These are phyloP conservation scores for Komagataella ulmi DNA, from an alignment of 805 yeast genomes.

Conservation along the genomic window DNA sequence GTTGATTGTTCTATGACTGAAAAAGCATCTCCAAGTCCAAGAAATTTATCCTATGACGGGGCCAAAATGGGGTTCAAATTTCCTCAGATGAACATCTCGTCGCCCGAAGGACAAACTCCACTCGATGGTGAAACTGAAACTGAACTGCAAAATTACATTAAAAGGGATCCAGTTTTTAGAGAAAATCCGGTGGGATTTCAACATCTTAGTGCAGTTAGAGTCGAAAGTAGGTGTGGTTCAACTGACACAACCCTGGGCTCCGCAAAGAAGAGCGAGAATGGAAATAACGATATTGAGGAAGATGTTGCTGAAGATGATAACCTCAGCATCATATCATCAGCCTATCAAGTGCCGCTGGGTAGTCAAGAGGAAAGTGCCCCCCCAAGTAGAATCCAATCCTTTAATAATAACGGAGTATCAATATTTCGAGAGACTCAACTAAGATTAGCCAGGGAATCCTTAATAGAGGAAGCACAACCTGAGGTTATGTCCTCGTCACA, in stretches of 20 bases:
- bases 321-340: constrained; percentile 1
- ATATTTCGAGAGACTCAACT: not conserved
- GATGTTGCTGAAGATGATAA: not conserved
- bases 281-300: not conserved
- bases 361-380: not conserved
- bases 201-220: constrained; percentile 2
- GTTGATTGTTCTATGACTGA: not conserved
- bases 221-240: constrained; percentile 5
- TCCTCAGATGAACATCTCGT: not conserved
- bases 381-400: not conserved
- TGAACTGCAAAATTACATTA: not conserved
- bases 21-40: constrained; percentile 4
- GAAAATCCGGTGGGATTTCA: constrained; percentile 5
- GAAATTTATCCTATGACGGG: constrained; percentile 4
- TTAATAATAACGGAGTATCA: not conserved
- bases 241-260: constrained; percentile 4
- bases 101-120: not conserved
- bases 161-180: constrained; percentile 4
- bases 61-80: constrained; percentile 6
- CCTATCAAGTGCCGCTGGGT: not conserved
- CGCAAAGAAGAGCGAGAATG: not conserved
- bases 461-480: not conserved
- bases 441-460: not conserved
- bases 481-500: not conserved
- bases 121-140: not conserved